Evolutionary conservation across 352 stramenopile genomes (phyloP), one percentile per base, ranked within the genome.

Genomic region (Phytopythium sindhum): DNA sequence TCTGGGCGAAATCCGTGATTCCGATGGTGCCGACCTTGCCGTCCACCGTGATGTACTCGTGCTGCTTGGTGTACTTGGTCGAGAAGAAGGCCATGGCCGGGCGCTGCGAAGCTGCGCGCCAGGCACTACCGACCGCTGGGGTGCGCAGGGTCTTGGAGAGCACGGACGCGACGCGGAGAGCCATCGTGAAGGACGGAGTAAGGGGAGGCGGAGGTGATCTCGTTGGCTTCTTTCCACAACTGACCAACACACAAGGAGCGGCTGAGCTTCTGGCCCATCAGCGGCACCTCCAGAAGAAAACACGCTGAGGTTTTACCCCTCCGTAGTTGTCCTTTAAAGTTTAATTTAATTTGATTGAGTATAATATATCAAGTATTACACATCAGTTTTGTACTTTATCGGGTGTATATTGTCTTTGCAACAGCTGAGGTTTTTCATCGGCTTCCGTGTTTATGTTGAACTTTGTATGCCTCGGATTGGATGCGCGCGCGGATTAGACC

Each of bases 1-100:
- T 95, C 75, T 98, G 93, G 28, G 97, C 97, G 78, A 98, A 99
- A 74, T 98, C 93, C 51, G 97, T 99, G 81, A 99, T 99, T 70
- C 97, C 97, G 69, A 98, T 78, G 29, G 86, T 98, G 66, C 80
- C 91, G 61, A 86, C 70, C 64, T 85, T 88, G 69, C 87, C 87
- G 63, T 90, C 82, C 53, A 95, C 61, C 67, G 67, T 83, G 64
- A 95, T 76, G 75, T 95, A 95, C 83, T 95, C 86, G 77, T 95
- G 86, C 72, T 89, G 75, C 62, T 79, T 74, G 57, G 86, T 92
- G 82, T 90, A 95, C 77, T 92, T 92, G 72, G 86, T 95, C 35
- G 85, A 89, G 71, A 92, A 95, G 72, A 74, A 84, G 57, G 80
- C 68, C 17, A 72, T 52, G 21, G 65, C 61, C n/a, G 73, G 65